Evolutionary conservation across 176 grass and related monocot species (phyloP).

Genomic region (maize (Zea mays)): Zm-B73-REFERENCE-NAM-5.0 NC_050103.1:70385501-70386000

Average conservation of each 20-base stretch:
- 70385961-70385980: conserved; percentile 24
- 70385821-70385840: conserved; percentile 12
- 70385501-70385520: too few species aligned
- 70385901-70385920: neutral
- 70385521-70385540: neutral
- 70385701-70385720: too few species aligned
- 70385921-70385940: neutral
- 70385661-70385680: too few species aligned
- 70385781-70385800: neutral
- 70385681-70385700: too few species aligned
- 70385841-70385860: neutral
- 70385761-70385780: neutral
- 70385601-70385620: conserved; percentile 87
- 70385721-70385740: neutral
- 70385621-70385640: conserved; percentile 94
- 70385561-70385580: conserved; percentile 94
- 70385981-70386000: conserved; percentile 57
- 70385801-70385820: neutral
- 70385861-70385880: neutral
- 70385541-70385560: conserved; percentile 51
- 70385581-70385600: conserved; percentile 83
- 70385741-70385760: conserved; percentile 4
- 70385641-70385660: conserved; percentile 17
- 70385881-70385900: neutral
- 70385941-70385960: neutral